Conservation (phyloP, 2,329 filamentous ascomycete genomes). For the Colletotrichum spaethianum region DNA sequence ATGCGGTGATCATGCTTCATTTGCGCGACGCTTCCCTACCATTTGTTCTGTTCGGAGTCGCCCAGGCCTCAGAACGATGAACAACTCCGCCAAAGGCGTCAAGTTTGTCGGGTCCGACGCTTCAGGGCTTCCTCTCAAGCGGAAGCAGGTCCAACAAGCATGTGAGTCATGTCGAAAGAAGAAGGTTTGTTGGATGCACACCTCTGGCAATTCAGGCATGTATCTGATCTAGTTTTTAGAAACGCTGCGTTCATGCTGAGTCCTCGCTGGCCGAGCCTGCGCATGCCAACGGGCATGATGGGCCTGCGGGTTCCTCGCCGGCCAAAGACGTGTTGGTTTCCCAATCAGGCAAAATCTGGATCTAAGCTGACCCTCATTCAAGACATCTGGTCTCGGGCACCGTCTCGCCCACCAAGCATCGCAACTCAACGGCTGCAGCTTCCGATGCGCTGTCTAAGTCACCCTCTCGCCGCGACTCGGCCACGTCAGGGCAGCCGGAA, state of each 20-base stretch:
- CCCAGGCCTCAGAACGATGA: conserved; percentile 28
- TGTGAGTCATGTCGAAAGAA: conserved; percentile 69
- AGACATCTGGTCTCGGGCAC: neutral
- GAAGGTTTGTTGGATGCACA: conserved; percentile 57
- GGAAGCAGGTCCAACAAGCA: conserved; percentile 72
- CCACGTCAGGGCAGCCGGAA: conserved; percentile 12
- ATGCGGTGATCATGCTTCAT: conserved; percentile 29
- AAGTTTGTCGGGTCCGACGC: conserved; percentile 71
- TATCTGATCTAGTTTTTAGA: conserved; percentile 55
- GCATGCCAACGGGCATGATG: conserved; percentile 15
- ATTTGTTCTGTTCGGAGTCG: conserved; percentile 21
- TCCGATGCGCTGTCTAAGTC: neutral
- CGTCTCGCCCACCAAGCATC: conserved; percentile 24
- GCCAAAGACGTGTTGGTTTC: conserved; percentile 35
- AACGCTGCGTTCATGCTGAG: conserved; percentile 61
- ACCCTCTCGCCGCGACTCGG: conserved; percentile 27
- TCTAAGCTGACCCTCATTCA: conserved; percentile 16
- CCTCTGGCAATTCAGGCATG: conserved; percentile 13
- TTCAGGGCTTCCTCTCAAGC: conserved; percentile 69
- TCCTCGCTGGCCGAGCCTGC: conserved; percentile 38
- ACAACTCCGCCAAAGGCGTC: conserved; percentile 52
- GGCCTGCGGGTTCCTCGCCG: conserved; percentile 18
- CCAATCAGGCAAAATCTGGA: conserved; percentile 30
- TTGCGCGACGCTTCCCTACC: neutral
- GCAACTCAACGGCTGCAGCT: conserved; percentile 17